phyloP scores from a whole-genome alignment of 768 basidiomycete genomes.

The Lyophyllum atratum region DNA sequence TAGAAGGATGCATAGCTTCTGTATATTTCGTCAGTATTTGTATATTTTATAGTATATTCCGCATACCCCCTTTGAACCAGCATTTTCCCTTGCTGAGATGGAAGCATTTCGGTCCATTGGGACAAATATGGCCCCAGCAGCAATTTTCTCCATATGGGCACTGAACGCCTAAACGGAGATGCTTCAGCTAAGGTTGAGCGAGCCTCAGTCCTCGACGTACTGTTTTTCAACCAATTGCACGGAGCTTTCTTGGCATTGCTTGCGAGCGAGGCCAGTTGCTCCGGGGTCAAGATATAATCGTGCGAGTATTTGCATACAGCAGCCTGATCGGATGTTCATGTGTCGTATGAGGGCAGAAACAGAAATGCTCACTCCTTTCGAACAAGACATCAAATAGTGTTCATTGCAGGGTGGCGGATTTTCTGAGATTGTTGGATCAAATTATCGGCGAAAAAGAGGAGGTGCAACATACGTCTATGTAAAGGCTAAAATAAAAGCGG shows the following conservation, averaged over 20 bases:
- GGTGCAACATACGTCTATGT: constrained; percentile 64
- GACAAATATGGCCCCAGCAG: constrained; percentile 85
- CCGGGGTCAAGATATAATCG: constrained; percentile 70
- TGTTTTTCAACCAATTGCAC: constrained; percentile 83
- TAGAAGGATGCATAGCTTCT: constrained; percentile 48
- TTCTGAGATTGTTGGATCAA: constrained; percentile 44
- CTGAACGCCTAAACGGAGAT: constrained; percentile 50
- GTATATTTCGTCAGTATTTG: not conserved
- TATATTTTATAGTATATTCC: not conserved
- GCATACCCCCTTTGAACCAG: constrained; percentile 80
- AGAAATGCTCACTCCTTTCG: constrained; percentile 62
- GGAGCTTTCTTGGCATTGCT: constrained; percentile 84
- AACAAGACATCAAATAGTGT: constrained; percentile 80
- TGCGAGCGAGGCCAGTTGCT: constrained; percentile 71
- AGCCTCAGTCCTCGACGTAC: constrained; percentile 32
- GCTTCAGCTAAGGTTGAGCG: not conserved
- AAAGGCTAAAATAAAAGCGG: constrained; percentile 51
- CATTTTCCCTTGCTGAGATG: constrained; percentile 81
- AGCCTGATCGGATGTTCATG: constrained; percentile 36
- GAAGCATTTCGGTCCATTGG: constrained; percentile 72
- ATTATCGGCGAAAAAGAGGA: not conserved
- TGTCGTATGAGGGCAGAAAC: constrained; percentile 3
- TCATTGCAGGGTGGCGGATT: constrained; percentile 86
- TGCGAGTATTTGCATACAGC: constrained; percentile 83
- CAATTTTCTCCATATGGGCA: constrained; percentile 78